These are phyloP conservation scores for Avena insularis DNA, from an alignment of 176 grass and related monocot genomes.

Conservation along the genomic window DNA sequence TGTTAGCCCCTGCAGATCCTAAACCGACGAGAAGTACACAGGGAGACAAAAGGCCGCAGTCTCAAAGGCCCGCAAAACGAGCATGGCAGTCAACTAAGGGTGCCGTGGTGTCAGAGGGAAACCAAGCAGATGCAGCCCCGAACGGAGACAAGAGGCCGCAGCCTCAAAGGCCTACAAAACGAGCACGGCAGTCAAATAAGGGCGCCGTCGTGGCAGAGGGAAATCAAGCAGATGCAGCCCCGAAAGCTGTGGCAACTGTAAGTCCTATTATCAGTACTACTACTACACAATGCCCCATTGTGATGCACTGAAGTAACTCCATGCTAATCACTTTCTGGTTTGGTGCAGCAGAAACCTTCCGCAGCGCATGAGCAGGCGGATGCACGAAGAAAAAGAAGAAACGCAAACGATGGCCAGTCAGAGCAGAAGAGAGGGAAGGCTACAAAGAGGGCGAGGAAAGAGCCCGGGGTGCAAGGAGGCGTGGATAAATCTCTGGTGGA, in stretches of 20 bases:
- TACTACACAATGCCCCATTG: conserved; percentile 14
- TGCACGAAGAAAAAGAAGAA: conserved; percentile 53
- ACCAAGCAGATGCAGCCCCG: neutral
- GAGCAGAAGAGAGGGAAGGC: conserved; percentile 46
- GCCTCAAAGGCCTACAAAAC: conserved; percentile 47
- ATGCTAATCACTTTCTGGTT: conserved; percentile 7
- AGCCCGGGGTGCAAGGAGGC: conserved; percentile 43
- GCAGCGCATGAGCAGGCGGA: neutral
- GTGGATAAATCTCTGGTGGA: conserved; percentile 73
- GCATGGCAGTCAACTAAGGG: conserved; percentile 45
- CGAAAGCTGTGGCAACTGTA: conserved; percentile 39
- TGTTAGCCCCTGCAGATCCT: conserved; percentile 25
- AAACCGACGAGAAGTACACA: neutral
- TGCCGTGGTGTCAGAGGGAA: conserved; percentile 28
- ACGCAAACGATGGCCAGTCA: conserved; percentile 40
- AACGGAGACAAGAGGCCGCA: conserved; percentile 41
- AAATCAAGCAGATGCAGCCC: conserved; percentile 6
- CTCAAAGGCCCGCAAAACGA: conserved; percentile 51
- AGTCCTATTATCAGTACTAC: conserved; percentile 21
- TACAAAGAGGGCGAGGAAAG: conserved; percentile 46
- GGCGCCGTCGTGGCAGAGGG: conserved; percentile 27
- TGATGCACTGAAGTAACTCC: conserved; percentile 1
- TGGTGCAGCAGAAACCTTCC: conserved; percentile 47
- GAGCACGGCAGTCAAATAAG: conserved; percentile 50
- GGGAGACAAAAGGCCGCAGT: conserved; percentile 9